Base-by-base conservation (phyloP, 345 rosid genomes). In the Syzygium grande region DNA sequence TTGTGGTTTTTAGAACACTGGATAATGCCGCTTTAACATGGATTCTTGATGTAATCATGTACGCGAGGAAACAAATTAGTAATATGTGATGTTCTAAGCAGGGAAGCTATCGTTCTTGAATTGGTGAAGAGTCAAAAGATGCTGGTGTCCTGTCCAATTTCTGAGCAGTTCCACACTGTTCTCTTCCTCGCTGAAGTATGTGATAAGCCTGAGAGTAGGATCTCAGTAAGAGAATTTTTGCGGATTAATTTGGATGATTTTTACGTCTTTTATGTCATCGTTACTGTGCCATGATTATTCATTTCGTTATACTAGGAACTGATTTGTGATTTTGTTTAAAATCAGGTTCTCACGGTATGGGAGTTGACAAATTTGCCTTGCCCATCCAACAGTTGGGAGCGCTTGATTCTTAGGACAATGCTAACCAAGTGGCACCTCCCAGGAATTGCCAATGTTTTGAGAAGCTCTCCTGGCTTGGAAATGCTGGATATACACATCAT, bases 341-440 rank as follows among this genome's bases (percentile, higher is more conserved):
- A 68, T 21, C 19, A 80, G 86, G 79, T 78, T 79, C 29, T 86
- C 51, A 86, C 68, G 29, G 52, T 88, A 23, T 88, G 84, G 25
- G 86, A 80, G 79, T 22, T 12, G 6, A 17, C 38, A 46, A 58
- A 56, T 7, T 34, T 78, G 53, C 85, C 52, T 51, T 27, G 85
- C 49, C 87, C 90, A 79, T 52, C 88, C 52, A 65, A 63, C 78
- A 11, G 56, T 2, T 86, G 83, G 86, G 80, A 41, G 87, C 10
- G 52, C 84, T 52, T 88, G 12, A 77, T 49, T 78, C 80, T 88
- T 58, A 58, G 51, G 63, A 88, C 90, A 2, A 51, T 23, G 51
- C 78, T 86, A 10, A 86, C 68, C 83, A 88, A 86, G 86, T 88
- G 87, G 87, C 88, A 86, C 84, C 90, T 88, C 85, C 87, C 58